Evolutionary conservation across 306 rosid genomes (phyloP).

Genomic region (Myrica gale): DNA sequence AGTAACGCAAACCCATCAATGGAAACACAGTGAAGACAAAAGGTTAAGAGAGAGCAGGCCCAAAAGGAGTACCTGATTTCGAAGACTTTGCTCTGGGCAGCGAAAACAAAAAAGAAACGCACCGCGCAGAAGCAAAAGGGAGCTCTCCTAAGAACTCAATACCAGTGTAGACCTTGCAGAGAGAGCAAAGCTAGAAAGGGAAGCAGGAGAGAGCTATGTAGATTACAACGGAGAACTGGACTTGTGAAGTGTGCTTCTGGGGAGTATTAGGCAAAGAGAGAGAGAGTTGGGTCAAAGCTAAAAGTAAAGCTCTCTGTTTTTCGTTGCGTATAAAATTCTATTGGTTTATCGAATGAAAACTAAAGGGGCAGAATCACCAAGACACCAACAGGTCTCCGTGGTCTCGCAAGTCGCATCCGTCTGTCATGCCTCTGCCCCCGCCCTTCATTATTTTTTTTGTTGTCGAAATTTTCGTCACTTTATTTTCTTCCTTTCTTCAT

Average conservation of each 20-base stretch:
- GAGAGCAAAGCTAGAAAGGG: constrained; percentile 13
- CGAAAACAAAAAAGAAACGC: constrained; percentile 28
- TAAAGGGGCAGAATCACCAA: background rate
- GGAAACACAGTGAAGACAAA: constrained; percentile 36
- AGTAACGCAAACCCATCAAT: constrained; percentile 25
- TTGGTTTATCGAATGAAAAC: constrained; percentile 26
- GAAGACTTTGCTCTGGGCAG: constrained; percentile 54
- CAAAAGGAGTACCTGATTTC: constrained; percentile 49
- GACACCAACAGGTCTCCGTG: no score
- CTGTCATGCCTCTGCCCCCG: background rate
- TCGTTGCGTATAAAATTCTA: constrained; percentile 41
- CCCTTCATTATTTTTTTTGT: no score
- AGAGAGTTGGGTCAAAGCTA: constrained; percentile 56
- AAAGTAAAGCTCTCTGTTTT: constrained; percentile 32
- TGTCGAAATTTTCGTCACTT: no score
- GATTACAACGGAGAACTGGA: constrained; percentile 21
- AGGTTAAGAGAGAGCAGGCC: constrained; percentile 44
- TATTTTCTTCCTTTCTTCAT: no score
- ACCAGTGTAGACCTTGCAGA: constrained; percentile 14
- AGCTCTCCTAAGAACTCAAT: constrained; percentile 25
- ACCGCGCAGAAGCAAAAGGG: constrained; percentile 32
- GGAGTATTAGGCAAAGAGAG: constrained; percentile 43
- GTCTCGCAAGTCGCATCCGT: background rate
- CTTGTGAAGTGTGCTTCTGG: constrained; percentile 43
- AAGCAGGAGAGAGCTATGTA: constrained; percentile 15